Evolutionary conservation across 139 green algal species (phyloP).

Genomic region (Coelastrella sp.): DNA sequence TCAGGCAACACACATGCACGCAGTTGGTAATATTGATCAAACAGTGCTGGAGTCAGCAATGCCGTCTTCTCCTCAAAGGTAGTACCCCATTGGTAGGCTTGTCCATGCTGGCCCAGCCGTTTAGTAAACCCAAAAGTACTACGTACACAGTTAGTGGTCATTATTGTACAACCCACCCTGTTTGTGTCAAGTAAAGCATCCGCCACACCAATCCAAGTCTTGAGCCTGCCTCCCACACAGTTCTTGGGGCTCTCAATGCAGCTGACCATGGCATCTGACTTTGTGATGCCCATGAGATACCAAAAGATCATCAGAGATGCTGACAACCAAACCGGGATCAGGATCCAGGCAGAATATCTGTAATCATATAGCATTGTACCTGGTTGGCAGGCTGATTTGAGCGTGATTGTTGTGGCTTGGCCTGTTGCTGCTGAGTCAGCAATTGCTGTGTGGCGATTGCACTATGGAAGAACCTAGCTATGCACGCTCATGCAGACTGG

Average conservation of each 20-base stretch:
- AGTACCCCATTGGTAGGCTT: background rate
- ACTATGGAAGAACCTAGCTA: too few species aligned
- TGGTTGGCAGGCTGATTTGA: background rate
- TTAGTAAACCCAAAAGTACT: too few species aligned
- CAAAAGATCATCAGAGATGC: slow-evolving; percentile 29
- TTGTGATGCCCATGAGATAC: background rate
- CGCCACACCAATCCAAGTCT: background rate
- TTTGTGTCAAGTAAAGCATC: background rate
- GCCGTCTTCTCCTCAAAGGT: too few species aligned
- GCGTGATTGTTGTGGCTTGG: background rate
- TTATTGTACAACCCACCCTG: background rate
- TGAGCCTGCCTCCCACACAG: background rate
- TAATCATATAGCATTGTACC: background rate
- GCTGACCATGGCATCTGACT: background rate
- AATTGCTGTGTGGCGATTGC: too few species aligned
- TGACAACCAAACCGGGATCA: slow-evolving; percentile 19
- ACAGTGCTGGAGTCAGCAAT: too few species aligned
- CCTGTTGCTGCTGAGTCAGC: too few species aligned
- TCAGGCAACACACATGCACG: too few species aligned
- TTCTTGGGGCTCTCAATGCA: background rate
- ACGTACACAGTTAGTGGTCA: background rate
- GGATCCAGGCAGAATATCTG: slow-evolving; percentile 23
- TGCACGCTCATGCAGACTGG: too few species aligned
- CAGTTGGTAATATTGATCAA: too few species aligned
- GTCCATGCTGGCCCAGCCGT: too few species aligned